Percentiles rank a stretch among this genome's conserved stretches.
phyloP scores from a whole-genome alignment of 495 filamentous ascomycete species.

The Hypoxylon subgilvum region DNA sequence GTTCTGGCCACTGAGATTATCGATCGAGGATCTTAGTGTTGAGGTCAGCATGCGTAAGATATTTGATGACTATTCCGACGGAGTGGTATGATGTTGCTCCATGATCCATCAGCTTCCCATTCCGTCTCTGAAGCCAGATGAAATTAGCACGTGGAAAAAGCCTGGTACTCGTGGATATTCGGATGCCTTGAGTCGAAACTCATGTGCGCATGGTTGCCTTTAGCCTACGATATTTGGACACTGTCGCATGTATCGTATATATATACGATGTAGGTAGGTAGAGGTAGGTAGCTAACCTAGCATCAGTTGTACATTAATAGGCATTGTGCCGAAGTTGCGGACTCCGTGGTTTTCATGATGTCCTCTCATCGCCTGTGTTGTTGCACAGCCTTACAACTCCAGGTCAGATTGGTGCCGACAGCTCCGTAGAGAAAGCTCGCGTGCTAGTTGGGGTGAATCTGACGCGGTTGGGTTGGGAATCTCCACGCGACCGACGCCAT shows the following conservation, averaged over 20 bases:
- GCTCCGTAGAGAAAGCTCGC: background rate
- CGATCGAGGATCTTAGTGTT: slow-evolving; percentile 11
- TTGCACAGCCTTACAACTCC: background rate
- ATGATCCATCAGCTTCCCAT: slow-evolving; percentile 26
- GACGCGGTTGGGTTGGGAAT: slow-evolving; percentile 23
- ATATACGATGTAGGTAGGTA: too few species aligned
- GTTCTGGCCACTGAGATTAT: slow-evolving; percentile 15
- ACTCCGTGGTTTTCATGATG: too few species aligned
- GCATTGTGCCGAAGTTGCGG: too few species aligned
- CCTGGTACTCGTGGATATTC: background rate
- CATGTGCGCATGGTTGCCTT: too few species aligned
- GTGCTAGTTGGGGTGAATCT: slow-evolving; percentile 16
- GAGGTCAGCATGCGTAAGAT: slow-evolving; percentile 28
- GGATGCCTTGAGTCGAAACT: slow-evolving; percentile 12
- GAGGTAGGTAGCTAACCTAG: too few species aligned
- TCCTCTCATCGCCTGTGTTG: background rate
- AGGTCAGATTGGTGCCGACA: background rate
- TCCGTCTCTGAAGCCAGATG: slow-evolving; percentile 14
- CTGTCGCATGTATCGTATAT: too few species aligned
- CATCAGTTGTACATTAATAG: too few species aligned
- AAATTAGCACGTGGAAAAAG: slow-evolving; percentile 21
- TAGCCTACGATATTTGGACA: too few species aligned
- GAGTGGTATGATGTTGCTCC: slow-evolving; percentile 26
- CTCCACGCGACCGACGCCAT: slow-evolving; percentile 32
- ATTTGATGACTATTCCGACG: slow-evolving; percentile 30